A percentile compares a stretch with the other conserved stretches of the same genome.
Conservation (phyloP, 305 asterid species). For the Fraxinus platypoda region DNA sequence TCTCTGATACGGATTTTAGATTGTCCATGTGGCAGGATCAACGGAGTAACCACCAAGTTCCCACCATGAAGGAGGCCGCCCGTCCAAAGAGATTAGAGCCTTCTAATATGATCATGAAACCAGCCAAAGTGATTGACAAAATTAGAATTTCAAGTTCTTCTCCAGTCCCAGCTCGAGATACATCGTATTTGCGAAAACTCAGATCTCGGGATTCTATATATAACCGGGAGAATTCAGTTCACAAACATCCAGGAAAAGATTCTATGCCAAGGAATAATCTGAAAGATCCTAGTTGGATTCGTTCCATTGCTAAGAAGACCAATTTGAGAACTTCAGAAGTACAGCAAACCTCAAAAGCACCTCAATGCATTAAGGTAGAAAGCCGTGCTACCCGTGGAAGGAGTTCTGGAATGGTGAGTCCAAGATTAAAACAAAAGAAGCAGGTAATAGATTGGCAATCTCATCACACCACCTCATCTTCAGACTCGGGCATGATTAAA, state of each 20-base stretch:
- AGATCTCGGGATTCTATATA: slow-evolving; percentile 3
- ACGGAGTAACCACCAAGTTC: slow-evolving; percentile 32
- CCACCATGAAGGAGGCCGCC: slow-evolving; percentile 34
- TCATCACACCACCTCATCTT: slow-evolving; percentile 33
- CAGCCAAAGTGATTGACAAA: slow-evolving; percentile 20
- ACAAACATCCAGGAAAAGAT: slow-evolving; percentile 26
- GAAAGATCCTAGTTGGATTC: slow-evolving; percentile 27
- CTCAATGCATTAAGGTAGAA: slow-evolving; percentile 44
- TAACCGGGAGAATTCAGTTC: slow-evolving; percentile 22
- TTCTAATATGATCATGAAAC: slow-evolving; percentile 33
- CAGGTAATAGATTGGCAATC: slow-evolving; percentile 38
- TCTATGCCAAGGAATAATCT: slow-evolving; percentile 27
- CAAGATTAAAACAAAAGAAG: slow-evolving; percentile 48
- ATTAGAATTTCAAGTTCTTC: slow-evolving; percentile 20
- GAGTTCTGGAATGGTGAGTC: slow-evolving; percentile 50
- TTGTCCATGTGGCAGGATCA: slow-evolving; percentile 28
- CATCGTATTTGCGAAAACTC: slow-evolving; percentile 20
- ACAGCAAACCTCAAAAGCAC: slow-evolving; percentile 33
- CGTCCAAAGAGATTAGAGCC: slow-evolving; percentile 43
- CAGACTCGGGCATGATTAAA: slow-evolving; percentile 39
- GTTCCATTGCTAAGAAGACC: slow-evolving; percentile 36
- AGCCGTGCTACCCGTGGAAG: slow-evolving; percentile 36
- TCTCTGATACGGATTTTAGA: slow-evolving; percentile 22
- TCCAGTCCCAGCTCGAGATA: slow-evolving; percentile 7
- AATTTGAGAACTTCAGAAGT: slow-evolving; percentile 29